These are phyloP conservation scores for Podospora anserina DNA, from an alignment of 495 filamentous ascomycete species.

Conservation along the genomic window DNA sequence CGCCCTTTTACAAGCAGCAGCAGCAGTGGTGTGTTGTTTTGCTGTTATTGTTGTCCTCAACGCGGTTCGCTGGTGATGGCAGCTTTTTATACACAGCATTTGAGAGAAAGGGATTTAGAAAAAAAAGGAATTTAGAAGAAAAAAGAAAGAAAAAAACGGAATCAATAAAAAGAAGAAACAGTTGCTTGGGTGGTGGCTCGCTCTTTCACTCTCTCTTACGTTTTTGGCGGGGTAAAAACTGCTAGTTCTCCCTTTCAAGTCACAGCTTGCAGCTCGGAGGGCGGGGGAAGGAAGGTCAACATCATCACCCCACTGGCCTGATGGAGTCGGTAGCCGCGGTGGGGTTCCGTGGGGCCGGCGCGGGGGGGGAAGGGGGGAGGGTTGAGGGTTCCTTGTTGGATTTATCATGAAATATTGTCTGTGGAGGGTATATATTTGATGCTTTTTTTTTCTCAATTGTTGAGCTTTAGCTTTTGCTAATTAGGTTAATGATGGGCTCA, in stretches of 20 bases:
- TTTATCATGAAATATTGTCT: too few relatives aligned
- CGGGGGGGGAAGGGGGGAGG: too few relatives aligned
- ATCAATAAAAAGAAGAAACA: background rate
- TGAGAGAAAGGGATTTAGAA: background rate
- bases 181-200: background rate
- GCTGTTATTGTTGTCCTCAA: background rate
- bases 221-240: conserved; percentile 6
- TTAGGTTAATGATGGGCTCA: too few relatives aligned
- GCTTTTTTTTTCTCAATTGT: too few relatives aligned
- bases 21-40: background rate
- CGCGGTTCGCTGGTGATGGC: background rate
- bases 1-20: too few relatives aligned
- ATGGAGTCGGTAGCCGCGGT: background rate
- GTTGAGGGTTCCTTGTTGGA: background rate
- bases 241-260: background rate
- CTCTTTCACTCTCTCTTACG: conserved; percentile 1
- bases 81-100: background rate
- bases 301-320: background rate
- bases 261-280: too few relatives aligned
- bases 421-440: too few relatives aligned
- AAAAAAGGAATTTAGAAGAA: background rate
- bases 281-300: background rate
- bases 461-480: too few relatives aligned
- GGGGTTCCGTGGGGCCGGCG: too few relatives aligned
- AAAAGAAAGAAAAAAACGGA: background rate